Base-by-base conservation (phyloP, 192 early-diverging fungal genomes). In the Rhizophagus sp. region DNA sequence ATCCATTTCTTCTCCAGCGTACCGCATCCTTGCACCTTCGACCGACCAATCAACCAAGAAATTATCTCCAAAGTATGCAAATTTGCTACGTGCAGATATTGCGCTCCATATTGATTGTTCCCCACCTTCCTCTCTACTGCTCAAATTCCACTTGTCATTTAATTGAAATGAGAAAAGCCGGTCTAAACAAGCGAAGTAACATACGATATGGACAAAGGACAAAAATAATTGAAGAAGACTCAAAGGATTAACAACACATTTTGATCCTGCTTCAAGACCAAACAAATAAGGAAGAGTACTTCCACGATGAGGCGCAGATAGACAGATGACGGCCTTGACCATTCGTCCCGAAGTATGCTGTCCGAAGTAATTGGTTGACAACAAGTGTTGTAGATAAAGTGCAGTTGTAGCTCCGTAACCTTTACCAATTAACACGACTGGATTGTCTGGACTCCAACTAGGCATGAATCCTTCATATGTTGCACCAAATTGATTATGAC, bases 381-480 rank as follows among this genome's bases (percentile, higher is more conserved):
- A 27, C 30, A 79, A 52, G 72, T 79, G 78, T 57, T 79, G 78
- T 12, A 79, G 68, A 12, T 79, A 39, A 69, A 71, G 69, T 25
- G 78, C 78, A 15, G 68, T 71, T 13, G 78, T 79, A 25, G 64
- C 78, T 19, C 78, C 78, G 44, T 69, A 71, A 10, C 78, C 78
- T 79, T 79, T 79, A 79, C 78, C 78, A 33, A 79, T 71, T 44
- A 79, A 44, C 9, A 79, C 78, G 9, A 79, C 62, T 33, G 78
- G 78, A 62, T 79, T 79, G 4, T 79, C 78, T 9, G 66, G 65
- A 62, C 15, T 71, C 78, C 78, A 79, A 25, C 62, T 33, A 25
- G 78, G 78, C 13, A 79, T 41, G 1, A 79, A 39, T 2, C 78
- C 78, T 27, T 69, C 68, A 62, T 79, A 79, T 41, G 66, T 79